Evolutionary conservation across 106 monocot species (phyloP), one percentile per base, ranked within the genome.

Genomic region (Cymbidium sinense): DNA sequence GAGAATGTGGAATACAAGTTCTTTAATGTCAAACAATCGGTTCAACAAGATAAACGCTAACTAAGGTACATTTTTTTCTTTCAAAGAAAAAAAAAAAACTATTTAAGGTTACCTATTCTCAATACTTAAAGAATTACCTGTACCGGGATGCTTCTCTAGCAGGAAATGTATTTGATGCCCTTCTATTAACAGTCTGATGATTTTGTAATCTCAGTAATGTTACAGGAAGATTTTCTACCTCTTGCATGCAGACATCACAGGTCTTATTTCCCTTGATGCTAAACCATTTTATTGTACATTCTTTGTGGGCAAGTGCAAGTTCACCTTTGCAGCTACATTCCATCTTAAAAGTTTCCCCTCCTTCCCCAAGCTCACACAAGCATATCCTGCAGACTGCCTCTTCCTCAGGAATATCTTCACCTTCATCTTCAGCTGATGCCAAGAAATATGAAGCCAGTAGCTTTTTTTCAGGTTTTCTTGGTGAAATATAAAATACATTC

Each of bases 271-370:
- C 99, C 79, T 95, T 99, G 27, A 95, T 93, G 79, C 90, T 95
- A 83, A 99, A 99, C 99, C 99, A 99, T 87, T 95, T 94, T 36
- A 95, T 80, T 34, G 89, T 92, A 83, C 99, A 99, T 4, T 99
- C 95, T 90, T 93, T 88, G 86, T 99, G 99, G 23, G 95, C 95
- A 87, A 99, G 92, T 39, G 95, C 99, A 30, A 99, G 92, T 62
- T 93, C 95, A 58, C 99, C 99, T 89, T 99, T 99, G 91, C 99
- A 99, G 78, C 92, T 99, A 74, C 99, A 99, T 62, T 99, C 95
- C 95, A 95, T 86, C 83, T 95, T 99, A 67, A 99, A 80, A 64
- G 94, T 91, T 85, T 99, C 99, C 33, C 99, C 98, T 43, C 92
- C 95, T 77, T 95, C 99, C 3, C 75, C 76, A 34, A 99, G 95